phyloP scores from a whole-genome alignment of 73 alveolate genomes.

The Paramecium bursaria region DNA sequence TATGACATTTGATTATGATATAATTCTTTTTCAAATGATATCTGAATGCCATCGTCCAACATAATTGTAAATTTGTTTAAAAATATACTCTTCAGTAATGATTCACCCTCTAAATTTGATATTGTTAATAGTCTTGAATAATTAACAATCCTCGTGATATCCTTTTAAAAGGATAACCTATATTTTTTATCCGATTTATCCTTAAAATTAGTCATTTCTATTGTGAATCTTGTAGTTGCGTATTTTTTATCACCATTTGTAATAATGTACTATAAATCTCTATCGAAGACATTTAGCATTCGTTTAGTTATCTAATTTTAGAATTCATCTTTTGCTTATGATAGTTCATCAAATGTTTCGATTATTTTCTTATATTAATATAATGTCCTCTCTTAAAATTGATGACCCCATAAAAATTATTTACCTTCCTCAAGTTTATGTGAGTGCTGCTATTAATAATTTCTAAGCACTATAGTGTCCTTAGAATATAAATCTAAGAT shows the following conservation, averaged over 20 bases:
- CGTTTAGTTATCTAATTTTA: not conserved
- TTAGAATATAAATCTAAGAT: slow-evolving; percentile 21
- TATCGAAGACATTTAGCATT: slow-evolving; percentile 13
- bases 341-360: not conserved
- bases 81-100: slow-evolving; percentile 7
- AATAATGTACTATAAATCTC: not conserved
- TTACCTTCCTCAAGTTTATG: slow-evolving; percentile 43
- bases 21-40: not conserved
- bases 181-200: not conserved
- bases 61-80: slow-evolving; percentile 3
- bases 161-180: not conserved
- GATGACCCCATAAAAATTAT: slow-evolving; percentile 24
- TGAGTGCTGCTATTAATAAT: slow-evolving; percentile 8
- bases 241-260: not conserved
- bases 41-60: not conserved
- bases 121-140: not conserved
- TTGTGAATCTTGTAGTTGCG: not conserved
- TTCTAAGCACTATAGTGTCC: not conserved
- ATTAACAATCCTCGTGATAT: slow-evolving; percentile 6
- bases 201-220: not conserved
- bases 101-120: not conserved
- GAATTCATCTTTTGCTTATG: slow-evolving; percentile 16
- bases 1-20: not conserved
- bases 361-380: not conserved
- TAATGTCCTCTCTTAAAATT: slow-evolving; percentile 24